Evolutionary conservation across 345 rosid species (phyloP).

Genomic region (Lumnitzera littorea): DNA sequence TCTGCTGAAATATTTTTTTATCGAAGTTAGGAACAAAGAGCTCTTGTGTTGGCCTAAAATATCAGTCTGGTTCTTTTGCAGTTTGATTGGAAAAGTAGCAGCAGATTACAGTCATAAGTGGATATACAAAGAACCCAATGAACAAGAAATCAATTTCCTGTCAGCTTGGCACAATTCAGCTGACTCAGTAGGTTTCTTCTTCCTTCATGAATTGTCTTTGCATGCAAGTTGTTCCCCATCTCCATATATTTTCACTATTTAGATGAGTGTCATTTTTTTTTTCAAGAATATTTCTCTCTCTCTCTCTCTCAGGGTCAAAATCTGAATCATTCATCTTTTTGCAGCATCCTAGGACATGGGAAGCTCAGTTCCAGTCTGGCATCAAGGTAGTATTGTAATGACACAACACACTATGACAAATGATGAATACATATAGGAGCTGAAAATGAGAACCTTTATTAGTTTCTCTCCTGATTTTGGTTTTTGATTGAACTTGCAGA

Average conservation of each 20-base stretch:
- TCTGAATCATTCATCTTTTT: slow-evolving; percentile 1
- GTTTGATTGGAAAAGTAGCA: slow-evolving; percentile 93
- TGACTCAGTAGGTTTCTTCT: slow-evolving; percentile 60
- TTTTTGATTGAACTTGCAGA: slow-evolving; percentile 38
- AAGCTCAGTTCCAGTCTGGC: slow-evolving; percentile 95
- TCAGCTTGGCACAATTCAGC: slow-evolving; percentile 93
- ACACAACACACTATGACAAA: too few relatives aligned
- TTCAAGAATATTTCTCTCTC: too few relatives aligned
- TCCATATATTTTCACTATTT: neutral
- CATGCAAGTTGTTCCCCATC: too few relatives aligned
- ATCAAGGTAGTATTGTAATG: slow-evolving; percentile 64
- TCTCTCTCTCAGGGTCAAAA: neutral
- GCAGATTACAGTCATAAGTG: slow-evolving; percentile 96
- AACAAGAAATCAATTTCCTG: slow-evolving; percentile 86
- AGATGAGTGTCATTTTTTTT: too few relatives aligned
- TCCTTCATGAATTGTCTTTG: too few relatives aligned
- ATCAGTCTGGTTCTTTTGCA: slow-evolving; percentile 15
- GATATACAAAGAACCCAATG: slow-evolving; percentile 91
- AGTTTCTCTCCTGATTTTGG: slow-evolving; percentile 2
- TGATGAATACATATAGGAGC: neutral
- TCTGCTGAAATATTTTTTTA: too few relatives aligned
- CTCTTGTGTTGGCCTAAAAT: too few relatives aligned
- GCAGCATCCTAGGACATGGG: slow-evolving; percentile 98
- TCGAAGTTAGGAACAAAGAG: too few relatives aligned
- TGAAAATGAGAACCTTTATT: neutral